Evolutionary conservation across 225 moss, liverwort and hornwort species (phyloP).

Genomic region (Bryoerythrophyllum caledonicum): DNA sequence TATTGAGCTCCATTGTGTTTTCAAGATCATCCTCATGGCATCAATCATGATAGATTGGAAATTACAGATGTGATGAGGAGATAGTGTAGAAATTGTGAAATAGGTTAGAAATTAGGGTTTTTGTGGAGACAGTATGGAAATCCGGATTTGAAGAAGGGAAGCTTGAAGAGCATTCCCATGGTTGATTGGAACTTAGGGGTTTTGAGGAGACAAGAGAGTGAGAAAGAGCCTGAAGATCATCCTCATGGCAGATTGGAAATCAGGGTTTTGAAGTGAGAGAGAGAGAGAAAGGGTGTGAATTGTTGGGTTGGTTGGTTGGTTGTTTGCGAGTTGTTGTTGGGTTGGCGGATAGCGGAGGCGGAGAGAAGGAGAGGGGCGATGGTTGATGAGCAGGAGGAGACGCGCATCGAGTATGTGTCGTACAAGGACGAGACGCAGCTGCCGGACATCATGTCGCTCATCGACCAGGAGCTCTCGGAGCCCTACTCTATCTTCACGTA

Average conservation of each 20-base stretch:
- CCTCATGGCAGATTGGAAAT: background rate
- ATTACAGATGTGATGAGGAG: no score
- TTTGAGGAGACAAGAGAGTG: no score
- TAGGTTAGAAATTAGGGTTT: no score
- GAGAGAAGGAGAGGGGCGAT: constrained; percentile 22
- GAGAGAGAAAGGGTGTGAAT: background rate
- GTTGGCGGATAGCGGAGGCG: constrained; percentile 33
- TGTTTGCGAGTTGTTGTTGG: background rate
- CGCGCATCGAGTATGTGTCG: constrained; percentile 50
- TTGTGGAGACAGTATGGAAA: no score
- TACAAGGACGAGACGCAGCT: constrained; percentile 95
- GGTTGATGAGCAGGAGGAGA: constrained; percentile 15
- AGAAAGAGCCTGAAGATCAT: no score
- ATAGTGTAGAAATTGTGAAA: no score
- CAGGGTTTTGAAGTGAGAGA: background rate
- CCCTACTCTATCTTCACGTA: constrained; percentile 99
- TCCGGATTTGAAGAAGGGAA: no score
- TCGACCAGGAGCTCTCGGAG: constrained; percentile 97
- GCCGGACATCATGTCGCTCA: constrained; percentile 87
- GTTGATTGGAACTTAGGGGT: background rate
- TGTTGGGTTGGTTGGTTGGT: background rate
- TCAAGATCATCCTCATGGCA: background rate
- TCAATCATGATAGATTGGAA: no score
- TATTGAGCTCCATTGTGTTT: background rate
- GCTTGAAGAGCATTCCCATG: no score